phyloP scores from a whole-genome alignment of 306 rosid genomes.

The Casuarina equisetifolia region DNA sequence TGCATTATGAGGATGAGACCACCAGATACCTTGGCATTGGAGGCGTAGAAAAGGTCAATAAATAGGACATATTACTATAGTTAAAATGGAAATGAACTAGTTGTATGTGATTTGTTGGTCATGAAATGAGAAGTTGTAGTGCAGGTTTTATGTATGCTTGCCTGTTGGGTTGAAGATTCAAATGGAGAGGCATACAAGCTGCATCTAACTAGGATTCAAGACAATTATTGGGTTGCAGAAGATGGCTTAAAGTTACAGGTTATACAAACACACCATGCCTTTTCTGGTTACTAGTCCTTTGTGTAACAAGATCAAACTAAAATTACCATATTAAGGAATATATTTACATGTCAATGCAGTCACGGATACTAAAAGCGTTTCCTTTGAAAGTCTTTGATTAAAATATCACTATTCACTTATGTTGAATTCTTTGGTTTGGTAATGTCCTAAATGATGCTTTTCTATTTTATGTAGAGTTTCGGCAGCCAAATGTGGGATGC shows the following conservation, averaged over 20 bases:
- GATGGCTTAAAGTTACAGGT: constrained; percentile 77
- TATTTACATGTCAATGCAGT: no score
- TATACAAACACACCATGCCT: no score
- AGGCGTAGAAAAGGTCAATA: constrained; percentile 55
- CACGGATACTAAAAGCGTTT: no score
- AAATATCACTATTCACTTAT: no score
- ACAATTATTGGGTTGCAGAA: constrained; percentile 78
- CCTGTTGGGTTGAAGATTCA: constrained; percentile 69
- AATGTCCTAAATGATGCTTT: no score
- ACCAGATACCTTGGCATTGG: constrained; percentile 71
- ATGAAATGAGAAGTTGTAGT: not conserved
- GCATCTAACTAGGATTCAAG: constrained; percentile 65
- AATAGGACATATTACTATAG: no score
- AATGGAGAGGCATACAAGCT: constrained; percentile 62
- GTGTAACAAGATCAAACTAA: not conserved
- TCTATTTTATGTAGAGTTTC: constrained; percentile 35
- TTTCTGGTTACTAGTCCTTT: not conserved
- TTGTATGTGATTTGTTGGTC: no score
- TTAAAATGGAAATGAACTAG: no score
- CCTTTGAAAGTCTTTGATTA: no score
- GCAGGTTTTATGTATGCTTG: constrained; percentile 55
- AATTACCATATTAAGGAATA: no score
- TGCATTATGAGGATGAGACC: constrained; percentile 63
- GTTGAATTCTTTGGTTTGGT: no score
- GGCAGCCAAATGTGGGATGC: constrained; percentile 64